A percentile compares a stretch with the other conserved stretches of the same genome.
Conservation (phyloP, 2,329 filamentous ascomycete genomes). For the Fusarium poae region DNA sequence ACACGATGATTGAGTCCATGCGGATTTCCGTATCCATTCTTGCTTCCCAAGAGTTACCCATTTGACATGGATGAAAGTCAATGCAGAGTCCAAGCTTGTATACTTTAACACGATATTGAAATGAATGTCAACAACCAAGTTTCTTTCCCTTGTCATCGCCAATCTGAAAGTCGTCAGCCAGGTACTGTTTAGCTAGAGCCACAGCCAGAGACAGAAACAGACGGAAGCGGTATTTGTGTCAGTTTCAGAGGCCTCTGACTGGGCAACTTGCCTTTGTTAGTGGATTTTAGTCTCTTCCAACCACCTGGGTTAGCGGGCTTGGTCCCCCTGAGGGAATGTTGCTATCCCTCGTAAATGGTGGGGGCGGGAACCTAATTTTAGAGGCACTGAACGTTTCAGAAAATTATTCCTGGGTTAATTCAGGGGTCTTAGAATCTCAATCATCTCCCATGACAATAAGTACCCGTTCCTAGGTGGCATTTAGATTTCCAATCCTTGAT, state of each 20-base stretch:
- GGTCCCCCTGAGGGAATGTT: slow-evolving; percentile 30
- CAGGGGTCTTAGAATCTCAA: slow-evolving; percentile 25
- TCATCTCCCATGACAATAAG: slow-evolving; percentile 9
- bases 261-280: slow-evolving; percentile 24
- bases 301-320: slow-evolving; percentile 12
- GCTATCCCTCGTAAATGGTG: slow-evolving; percentile 32
- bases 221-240: slow-evolving; percentile 33
- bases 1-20: slow-evolving; percentile 6
- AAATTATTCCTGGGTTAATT: slow-evolving; percentile 25
- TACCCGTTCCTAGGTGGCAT: background rate
- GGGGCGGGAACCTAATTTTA: slow-evolving; percentile 37
- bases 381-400: slow-evolving; percentile 40
- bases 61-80: background rate
- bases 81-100: background rate
- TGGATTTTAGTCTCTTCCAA: slow-evolving; percentile 20
- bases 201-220: slow-evolving; percentile 16
- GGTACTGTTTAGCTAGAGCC: slow-evolving; percentile 19
- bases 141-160: slow-evolving; percentile 30
- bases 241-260: slow-evolving; percentile 41
- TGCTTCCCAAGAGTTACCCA: background rate
- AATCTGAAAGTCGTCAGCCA: slow-evolving; percentile 34
- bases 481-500: background rate
- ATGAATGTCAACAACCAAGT: background rate
- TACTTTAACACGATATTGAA: background rate
- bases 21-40: slow-evolving; percentile 1